A percentile compares a stretch with the other conserved stretches of the same genome.
These are phyloP conservation scores for Schizochytrium sp. DNA, from an alignment of 108 stramenopile species.

Conservation along the genomic window DNA sequence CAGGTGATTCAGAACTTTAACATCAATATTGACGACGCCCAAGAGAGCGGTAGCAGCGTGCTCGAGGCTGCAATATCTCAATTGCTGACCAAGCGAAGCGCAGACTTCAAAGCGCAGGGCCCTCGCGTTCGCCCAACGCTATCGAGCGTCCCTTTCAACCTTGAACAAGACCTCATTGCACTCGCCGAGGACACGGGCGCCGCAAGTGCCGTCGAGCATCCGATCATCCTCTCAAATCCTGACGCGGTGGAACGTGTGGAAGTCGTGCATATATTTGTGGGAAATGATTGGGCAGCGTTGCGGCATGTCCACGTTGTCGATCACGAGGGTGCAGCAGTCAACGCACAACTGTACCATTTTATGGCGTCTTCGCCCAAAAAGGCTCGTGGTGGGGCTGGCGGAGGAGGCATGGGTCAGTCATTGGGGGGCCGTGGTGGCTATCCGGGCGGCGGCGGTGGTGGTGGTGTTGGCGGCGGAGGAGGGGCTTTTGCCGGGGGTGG, in stretches of 20 bases:
- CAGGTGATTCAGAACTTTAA: not conserved
- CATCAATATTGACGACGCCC: not conserved
- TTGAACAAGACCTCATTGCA: not conserved
- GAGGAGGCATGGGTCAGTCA: too few relatives aligned
- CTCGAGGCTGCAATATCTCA: not conserved
- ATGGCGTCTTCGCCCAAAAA: not conserved
- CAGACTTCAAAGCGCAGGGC: not conserved
- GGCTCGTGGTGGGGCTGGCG: not conserved
- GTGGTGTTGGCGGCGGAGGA: too few relatives aligned
- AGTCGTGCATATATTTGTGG: not conserved
- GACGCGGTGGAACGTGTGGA: not conserved
- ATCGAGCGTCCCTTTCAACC: not conserved
- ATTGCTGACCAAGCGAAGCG: not conserved
- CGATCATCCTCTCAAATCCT: not conserved
- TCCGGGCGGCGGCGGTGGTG: too few relatives aligned
- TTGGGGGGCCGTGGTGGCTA: too few relatives aligned
- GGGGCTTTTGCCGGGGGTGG: not conserved
- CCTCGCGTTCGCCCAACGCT: not conserved
- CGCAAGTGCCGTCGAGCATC: not conserved
- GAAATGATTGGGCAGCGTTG: not conserved
- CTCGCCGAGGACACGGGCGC: not conserved
- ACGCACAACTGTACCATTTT: not conserved
- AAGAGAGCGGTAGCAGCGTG: not conserved
- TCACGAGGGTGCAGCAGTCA: not conserved
- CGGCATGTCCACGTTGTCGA: not conserved